Base-by-base conservation (phyloP, 306 rosid genomes). In the Alnus glutinosa region DNA sequence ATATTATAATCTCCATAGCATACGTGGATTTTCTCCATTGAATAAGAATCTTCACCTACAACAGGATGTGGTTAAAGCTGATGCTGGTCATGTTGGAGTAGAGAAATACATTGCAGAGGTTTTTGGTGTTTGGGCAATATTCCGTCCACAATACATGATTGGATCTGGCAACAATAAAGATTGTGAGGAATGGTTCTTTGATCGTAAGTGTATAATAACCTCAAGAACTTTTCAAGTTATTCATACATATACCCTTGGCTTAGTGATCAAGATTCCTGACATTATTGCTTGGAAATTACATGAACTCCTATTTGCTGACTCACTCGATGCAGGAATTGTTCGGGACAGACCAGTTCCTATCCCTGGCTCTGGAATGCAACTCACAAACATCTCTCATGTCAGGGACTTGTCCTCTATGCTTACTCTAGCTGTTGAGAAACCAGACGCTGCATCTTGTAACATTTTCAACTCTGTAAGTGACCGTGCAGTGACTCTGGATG, bases 161-260 rank as follows among this genome's bases (percentile, higher is more conserved):
- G 98, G 98, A 3, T 92, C 98, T n/a, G 97, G 98, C 84, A 95
- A 95, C 92, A 92, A 92, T 88, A 95, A 95, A 83, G 98, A 95
- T 72, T 87, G 96, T 42, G 98, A 95, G 80, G 98, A 95, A 82
- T 95, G 98, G 98, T 95, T 92, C 87, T 95, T 92, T 47, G 96
- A 95, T 71, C 83, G 98, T 92, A 91, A 91, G 93, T 69, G 42
- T 66, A 36, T 42, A 23, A 23, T 23, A 0, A 19, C 74, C 72
- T 69, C 11, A 39, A 52, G 48, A 58, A 59, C 58, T 77, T 61
- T 70, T 46, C n/a, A 16, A 13, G 23, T 8, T 12, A 74, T 70
- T 9, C 75, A 52, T 77, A 47, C 10, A 12, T 61, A n/a, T 30
- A 30, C 30, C 47, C 70, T 64, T 15, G 10, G n/a, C 70, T 64